A percentile compares a stretch with the other conserved stretches of the same genome.
These are phyloP conservation scores for Colletotrichum chlorophyti DNA, from an alignment of 2,329 filamentous ascomycete species.

Conservation along the genomic window DNA sequence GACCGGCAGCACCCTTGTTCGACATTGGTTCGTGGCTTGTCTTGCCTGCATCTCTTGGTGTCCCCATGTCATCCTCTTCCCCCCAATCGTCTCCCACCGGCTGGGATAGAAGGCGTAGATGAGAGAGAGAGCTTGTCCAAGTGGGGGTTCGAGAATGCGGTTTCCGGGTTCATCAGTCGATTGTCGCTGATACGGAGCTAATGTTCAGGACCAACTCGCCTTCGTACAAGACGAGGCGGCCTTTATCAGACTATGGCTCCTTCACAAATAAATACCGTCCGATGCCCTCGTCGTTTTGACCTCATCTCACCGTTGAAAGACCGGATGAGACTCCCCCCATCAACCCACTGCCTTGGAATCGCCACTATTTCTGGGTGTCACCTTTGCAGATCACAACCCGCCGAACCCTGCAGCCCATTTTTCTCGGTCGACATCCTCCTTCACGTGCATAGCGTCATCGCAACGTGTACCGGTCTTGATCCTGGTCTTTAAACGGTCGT, in stretches of 20 bases:
- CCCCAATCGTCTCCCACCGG: neutral
- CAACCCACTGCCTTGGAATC: slow-evolving; percentile 12
- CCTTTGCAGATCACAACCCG: slow-evolving; percentile 19
- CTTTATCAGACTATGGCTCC: slow-evolving; percentile 23
- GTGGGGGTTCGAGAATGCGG: slow-evolving; percentile 15
- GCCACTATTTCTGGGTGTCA: slow-evolving; percentile 4
- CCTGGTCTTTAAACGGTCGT: slow-evolving; percentile 3
- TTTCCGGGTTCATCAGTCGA: slow-evolving; percentile 20
- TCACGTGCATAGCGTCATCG: slow-evolving; percentile 25
- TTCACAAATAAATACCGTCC: slow-evolving; percentile 25
- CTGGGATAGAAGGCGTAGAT: neutral
- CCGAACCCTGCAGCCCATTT: slow-evolving; percentile 7
- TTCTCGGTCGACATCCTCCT: neutral
- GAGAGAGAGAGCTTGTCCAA: slow-evolving; percentile 12
- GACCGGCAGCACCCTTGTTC: slow-evolving; percentile 22
- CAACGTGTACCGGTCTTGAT: slow-evolving; percentile 1
- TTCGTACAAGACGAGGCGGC: neutral
- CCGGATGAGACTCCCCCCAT: neutral
- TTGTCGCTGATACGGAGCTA: neutral
- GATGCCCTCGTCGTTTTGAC: neutral
- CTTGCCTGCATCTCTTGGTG: slow-evolving; percentile 9
- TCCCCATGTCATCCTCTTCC: neutral
- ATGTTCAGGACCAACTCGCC: neutral
- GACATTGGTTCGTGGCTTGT: slow-evolving; percentile 8
- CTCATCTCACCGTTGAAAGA: neutral